Conservation (phyloP, 495 filamentous ascomycete genomes). For the Hypoxylon perforatum region DNA sequence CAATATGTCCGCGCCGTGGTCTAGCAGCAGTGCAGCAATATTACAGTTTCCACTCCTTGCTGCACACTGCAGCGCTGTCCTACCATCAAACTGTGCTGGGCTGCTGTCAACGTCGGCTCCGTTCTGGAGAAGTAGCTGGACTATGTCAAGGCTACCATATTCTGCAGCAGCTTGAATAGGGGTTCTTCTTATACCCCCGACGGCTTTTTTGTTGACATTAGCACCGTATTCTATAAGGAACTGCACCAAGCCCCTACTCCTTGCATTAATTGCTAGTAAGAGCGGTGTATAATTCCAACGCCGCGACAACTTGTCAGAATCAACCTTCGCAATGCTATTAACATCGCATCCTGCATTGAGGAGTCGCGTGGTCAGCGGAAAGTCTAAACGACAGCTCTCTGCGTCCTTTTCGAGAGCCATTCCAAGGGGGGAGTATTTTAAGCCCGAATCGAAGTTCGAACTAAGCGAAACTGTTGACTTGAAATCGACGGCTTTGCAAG, state of each 20-base stretch:
- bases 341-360: constrained; percentile 18
- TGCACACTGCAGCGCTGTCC: constrained; percentile 36
- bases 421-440: background rate
- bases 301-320: too few species aligned
- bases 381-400: background rate
- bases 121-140: constrained; percentile 26
- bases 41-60: constrained; percentile 40
- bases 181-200: constrained; percentile 22
- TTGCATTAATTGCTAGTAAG: constrained; percentile 17
- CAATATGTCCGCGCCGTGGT: constrained; percentile 33
- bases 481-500: constrained; percentile 3
- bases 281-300: constrained; percentile 18
- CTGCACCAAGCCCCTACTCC: constrained; percentile 35
- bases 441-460: too few species aligned
- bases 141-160: constrained; percentile 37
- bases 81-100: constrained; percentile 34
- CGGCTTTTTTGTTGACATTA: constrained; percentile 37
- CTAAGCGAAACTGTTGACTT: background rate
- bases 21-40: constrained; percentile 32
- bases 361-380: constrained; percentile 2
- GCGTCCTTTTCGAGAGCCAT: constrained; percentile 3
- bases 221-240: constrained; percentile 48
- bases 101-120: constrained; percentile 27
- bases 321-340: background rate
- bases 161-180: constrained; percentile 47